A percentile compares a stretch with the other conserved stretches of the same genome.
Evolutionary conservation across 2,329 filamentous ascomycete genomes (phyloP).

Genomic region (Fusarium armeniacum): DNA sequence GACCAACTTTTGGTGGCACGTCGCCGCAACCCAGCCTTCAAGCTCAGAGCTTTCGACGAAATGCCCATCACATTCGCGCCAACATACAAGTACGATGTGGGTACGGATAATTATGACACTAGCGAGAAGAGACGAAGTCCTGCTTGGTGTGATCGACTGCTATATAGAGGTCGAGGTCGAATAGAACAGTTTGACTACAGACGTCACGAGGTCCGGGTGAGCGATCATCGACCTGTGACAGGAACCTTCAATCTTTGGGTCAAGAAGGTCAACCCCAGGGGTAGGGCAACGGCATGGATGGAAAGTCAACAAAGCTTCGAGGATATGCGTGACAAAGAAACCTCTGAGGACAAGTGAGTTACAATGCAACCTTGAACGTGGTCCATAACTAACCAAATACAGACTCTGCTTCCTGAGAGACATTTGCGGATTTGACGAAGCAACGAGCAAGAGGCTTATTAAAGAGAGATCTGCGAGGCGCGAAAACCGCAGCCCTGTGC

Average conservation of each 20-base stretch:
- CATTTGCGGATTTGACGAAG: conserved; percentile 67
- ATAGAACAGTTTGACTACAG: conserved; percentile 91
- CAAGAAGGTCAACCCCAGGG: conserved; percentile 81
- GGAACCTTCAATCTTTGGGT: conserved; percentile 85
- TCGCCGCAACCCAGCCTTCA: conserved; percentile 90
- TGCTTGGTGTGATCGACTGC: conserved; percentile 94
- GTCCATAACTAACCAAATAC: conserved; percentile 42
- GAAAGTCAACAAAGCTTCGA: conserved; percentile 82
- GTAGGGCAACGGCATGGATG: conserved; percentile 76
- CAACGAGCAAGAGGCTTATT: conserved; percentile 64
- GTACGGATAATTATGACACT: conserved; percentile 92
- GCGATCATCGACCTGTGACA: conserved; percentile 93
- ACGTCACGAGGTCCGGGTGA: conserved; percentile 89
- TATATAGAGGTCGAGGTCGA: conserved; percentile 86
- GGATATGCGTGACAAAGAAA: conserved; percentile 76
- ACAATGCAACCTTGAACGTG: not conserved
- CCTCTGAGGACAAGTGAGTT: conserved; percentile 82
- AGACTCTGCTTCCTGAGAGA: conserved; percentile 67
- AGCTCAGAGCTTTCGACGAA: conserved; percentile 91
- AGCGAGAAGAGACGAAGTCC: conserved; percentile 95
- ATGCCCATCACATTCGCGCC: conserved; percentile 91
- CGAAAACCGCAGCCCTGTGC: conserved; percentile 49
- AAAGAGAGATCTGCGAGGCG: conserved; percentile 56
- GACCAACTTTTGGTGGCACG: conserved; percentile 93
- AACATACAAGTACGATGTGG: conserved; percentile 99